A percentile compares a stretch with the other conserved stretches of the same genome.
Conservation (phyloP, 192 early-diverging fungal species). For the Diversispora eburnea region DNA sequence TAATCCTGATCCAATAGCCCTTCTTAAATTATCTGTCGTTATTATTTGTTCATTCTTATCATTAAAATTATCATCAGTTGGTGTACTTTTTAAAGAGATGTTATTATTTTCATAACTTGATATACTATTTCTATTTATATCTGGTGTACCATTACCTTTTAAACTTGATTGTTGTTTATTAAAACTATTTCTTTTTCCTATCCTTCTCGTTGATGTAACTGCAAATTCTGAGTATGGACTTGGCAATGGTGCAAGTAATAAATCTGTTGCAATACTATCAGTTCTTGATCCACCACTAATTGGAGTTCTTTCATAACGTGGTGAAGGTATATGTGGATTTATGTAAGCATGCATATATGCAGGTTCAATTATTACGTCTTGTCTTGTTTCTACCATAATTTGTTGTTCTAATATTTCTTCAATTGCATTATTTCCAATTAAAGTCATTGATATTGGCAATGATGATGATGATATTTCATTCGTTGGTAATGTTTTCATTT, state of each 20-base stretch:
- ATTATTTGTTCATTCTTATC: too few species aligned
- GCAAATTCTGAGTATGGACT: not conserved
- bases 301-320: not conserved
- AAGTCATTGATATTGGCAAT: not conserved
- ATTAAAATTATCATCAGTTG: too few species aligned
- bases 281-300: not conserved
- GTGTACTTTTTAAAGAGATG: too few species aligned
- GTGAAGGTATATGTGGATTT: not conserved
- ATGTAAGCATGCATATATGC: not conserved
- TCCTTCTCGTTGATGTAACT: not conserved
- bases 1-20: too few species aligned
- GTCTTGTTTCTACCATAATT: not conserved
- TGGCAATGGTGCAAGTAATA: not conserved
- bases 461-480: not conserved
- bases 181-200: too few species aligned
- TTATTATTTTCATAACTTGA: too few species aligned
- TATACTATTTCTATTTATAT: too few species aligned
- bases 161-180: too few species aligned
- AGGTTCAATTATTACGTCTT: not conserved
- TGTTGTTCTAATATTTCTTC: not conserved
- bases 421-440: not conserved
- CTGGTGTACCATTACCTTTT: too few species aligned
- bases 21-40: too few species aligned
- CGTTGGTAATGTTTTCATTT: too few species aligned
- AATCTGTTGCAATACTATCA: not conserved